phyloP scores from a whole-genome alignment of 225 moss, liverwort and hornwort genomes.

The Neckera pumila region DNA sequence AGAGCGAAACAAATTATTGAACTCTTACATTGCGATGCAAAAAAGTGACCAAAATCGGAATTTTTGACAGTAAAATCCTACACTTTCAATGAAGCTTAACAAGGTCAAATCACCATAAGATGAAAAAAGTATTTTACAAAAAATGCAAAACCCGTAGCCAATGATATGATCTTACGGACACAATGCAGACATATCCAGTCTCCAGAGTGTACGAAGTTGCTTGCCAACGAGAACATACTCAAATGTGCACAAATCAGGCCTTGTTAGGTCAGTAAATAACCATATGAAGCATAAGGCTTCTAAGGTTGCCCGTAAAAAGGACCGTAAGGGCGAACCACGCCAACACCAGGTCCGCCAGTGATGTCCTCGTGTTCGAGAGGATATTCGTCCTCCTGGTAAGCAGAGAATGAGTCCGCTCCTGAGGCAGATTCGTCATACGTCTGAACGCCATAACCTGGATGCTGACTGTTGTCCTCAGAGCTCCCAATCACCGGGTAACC shows the following conservation, averaged over 20 bases:
- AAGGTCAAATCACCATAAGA: background rate
- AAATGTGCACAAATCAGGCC: background rate
- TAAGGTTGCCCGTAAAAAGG: background rate
- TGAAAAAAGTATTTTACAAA: background rate
- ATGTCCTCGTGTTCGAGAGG: background rate
- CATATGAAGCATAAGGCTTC: background rate
- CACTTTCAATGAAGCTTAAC: background rate
- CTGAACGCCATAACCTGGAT: no score
- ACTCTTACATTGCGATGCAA: background rate
- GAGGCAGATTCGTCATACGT: background rate
- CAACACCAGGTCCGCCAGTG: background rate
- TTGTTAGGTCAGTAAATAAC: background rate
- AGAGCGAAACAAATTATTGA: background rate
- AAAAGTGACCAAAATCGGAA: no score
- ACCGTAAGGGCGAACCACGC: background rate
- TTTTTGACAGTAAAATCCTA: background rate
- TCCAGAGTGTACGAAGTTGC: background rate
- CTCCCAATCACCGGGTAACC: no score
- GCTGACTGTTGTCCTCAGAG: no score
- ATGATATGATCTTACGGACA: background rate
- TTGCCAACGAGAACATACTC: background rate
- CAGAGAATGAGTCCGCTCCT: background rate
- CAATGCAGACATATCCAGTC: background rate
- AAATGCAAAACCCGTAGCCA: background rate
- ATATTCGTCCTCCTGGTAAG: background rate